phyloP scores from a whole-genome alignment of 495 filamentous ascomycete species.

The Pseudomonodictys pantanalensis region DNA sequence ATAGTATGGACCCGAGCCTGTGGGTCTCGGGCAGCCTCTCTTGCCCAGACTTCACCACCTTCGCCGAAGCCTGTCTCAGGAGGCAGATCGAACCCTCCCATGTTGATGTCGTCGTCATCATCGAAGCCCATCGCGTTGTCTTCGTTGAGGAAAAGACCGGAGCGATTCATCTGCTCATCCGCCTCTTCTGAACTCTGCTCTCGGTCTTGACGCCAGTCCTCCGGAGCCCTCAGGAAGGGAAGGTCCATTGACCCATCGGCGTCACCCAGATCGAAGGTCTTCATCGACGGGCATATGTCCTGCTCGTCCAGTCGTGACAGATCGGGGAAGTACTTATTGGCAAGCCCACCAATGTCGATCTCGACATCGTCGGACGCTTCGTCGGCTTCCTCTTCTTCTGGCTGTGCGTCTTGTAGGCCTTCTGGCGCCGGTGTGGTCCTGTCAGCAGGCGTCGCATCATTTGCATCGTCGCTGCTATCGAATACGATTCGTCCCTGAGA shows the following conservation, averaged over 20 bases:
- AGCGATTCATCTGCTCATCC: conserved; percentile 58
- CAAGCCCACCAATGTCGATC: conserved; percentile 73
- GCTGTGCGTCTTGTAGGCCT: conserved; percentile 43
- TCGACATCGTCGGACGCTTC: conserved; percentile 55
- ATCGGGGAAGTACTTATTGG: conserved; percentile 81
- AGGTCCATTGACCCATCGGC: conserved; percentile 80
- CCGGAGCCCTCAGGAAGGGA: conserved; percentile 84
- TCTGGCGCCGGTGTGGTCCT: conserved; percentile 35
- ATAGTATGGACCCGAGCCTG: conserved; percentile 54
- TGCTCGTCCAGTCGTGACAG: conserved; percentile 71
- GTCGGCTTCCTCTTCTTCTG: conserved; percentile 44
- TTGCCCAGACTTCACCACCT: conserved; percentile 71
- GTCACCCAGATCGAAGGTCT: conserved; percentile 86
- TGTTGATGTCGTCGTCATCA: conserved; percentile 66
- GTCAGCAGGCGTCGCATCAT: conserved; percentile 53
- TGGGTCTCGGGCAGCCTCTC: conserved; percentile 62
- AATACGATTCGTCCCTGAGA: conserved; percentile 90
- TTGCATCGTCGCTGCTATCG: conserved; percentile 90
- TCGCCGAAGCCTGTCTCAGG: conserved; percentile 68
- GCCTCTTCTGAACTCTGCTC: conserved; percentile 41
- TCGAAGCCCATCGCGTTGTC: conserved; percentile 76
- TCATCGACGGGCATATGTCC: conserved; percentile 92
- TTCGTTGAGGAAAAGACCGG: conserved; percentile 78
- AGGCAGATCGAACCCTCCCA: conserved; percentile 74
- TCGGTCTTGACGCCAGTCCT: conserved; percentile 71